Percentiles rank a stretch among this genome's conserved stretches.
These are phyloP conservation scores for Canna indica DNA, from an alignment of 176 grass and related monocot genomes.

Conservation along the genomic window DNA sequence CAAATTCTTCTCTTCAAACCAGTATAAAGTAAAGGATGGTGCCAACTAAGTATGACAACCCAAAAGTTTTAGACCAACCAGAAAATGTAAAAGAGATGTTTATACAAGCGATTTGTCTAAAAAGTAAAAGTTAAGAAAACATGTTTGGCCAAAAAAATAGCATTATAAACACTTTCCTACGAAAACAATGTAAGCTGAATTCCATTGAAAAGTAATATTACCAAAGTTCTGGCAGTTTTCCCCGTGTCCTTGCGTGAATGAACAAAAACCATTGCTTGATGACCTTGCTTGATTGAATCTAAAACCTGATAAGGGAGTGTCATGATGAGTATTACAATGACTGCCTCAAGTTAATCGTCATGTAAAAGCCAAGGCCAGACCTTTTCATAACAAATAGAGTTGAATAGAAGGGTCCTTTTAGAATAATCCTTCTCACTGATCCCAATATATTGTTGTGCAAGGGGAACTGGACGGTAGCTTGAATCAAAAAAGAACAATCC, in stretches of 20 bases:
- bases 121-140: not conserved
- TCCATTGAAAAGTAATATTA: conserved; percentile 18
- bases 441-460: conserved; percentile 93
- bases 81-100: too few relatives aligned
- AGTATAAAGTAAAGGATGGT: too few relatives aligned
- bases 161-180: not conserved
- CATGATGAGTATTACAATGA: not conserved
- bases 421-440: conserved; percentile 80
- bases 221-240: conserved; percentile 85
- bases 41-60: not conserved
- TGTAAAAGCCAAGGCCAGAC: conserved; percentile 23
- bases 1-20: not conserved
- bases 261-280: conserved; percentile 96
- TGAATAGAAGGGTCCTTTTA: conserved; percentile 65
- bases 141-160: not conserved
- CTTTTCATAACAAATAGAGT: conserved; percentile 83
- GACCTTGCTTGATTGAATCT: conserved; percentile 85
- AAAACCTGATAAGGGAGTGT: conserved; percentile 35
- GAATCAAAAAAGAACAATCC: conserved; percentile 93
- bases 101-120: too few relatives aligned
- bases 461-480: conserved; percentile 86
- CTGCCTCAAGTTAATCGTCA: conserved; percentile 8
- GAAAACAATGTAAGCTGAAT: not conserved
- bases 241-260: conserved; percentile 94
- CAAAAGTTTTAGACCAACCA: too few relatives aligned